Base-by-base conservation (phyloP, 192 early-diverging fungal species). In the Coemansia sp. region DNA sequence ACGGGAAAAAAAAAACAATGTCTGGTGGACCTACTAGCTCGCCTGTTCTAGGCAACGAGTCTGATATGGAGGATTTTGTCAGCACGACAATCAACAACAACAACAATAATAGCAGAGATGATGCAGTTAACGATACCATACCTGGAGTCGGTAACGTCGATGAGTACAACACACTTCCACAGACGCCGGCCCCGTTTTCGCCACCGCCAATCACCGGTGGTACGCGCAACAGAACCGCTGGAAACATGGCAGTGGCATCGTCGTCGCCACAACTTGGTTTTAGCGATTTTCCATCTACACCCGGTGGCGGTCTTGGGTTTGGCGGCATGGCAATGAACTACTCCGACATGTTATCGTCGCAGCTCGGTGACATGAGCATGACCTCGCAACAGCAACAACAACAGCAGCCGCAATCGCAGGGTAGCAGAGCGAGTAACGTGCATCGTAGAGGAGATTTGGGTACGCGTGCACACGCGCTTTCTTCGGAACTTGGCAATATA, bases 121-220 rank as follows among this genome's bases (percentile, higher is more conserved):
- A 11, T 11, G 56, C 64, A 31, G 28, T 31, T 45, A 45, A 45
- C 12, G 12, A 45, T 45, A 45, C 5, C 12, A 5, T 7, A 45
- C 54, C 22, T 5, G 10, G 56, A 38, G 31, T 3, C 59, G 18
- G 8, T 40, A 20, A 2, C 25, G 38, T 10, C 40, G 66, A 68
- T 30, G 69, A 72, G 60, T 72, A 77, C 59, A 68, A 69, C 63
- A 72, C 58, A 38, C 73, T 81, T 34, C 78, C 77, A 8, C 72
- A 67, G 40, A 80, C 77, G 20, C 77, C 77, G 6, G 61, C 64
- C 52, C 77, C 77, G 32, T 80, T 80, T 42, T 80, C 77, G 49
- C 72, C 71, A 31, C 61, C 72, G 10, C 68, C 77, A 33, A 22
- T 71, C 8, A 31, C 48, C 5, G 40, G 48, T 12, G 28, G 30